Evolutionary conservation across 2,329 filamentous ascomycete genomes (phyloP).

Genomic region (Corniculantispora saksenae): DNA sequence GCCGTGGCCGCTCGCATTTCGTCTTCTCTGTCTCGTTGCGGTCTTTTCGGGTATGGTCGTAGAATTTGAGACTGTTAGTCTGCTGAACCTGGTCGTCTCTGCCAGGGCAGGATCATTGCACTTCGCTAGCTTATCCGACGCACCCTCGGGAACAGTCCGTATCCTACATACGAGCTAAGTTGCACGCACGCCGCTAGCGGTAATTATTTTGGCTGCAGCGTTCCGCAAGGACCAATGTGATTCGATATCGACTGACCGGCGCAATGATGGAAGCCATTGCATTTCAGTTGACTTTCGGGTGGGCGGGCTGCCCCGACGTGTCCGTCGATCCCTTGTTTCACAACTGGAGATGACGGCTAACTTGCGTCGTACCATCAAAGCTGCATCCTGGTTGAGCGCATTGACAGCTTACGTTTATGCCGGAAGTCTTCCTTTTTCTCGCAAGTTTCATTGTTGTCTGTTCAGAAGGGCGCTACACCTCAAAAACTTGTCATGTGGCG

Average conservation of each 20-base stretch:
- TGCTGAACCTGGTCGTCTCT: not conserved
- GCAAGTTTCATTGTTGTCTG: not conserved
- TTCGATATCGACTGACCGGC: not conserved
- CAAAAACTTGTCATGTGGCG: not conserved
- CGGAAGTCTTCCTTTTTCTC: not conserved
- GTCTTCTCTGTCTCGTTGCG: not conserved
- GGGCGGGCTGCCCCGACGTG: not conserved
- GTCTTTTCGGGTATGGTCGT: not conserved
- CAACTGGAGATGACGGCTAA: constrained; percentile 4
- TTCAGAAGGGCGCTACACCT: not conserved
- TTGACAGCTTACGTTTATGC: not conserved
- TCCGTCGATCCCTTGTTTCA: constrained; percentile 1
- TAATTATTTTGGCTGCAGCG: not conserved
- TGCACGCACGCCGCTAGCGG: not conserved
- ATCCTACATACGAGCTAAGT: not conserved
- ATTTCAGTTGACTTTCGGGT: not conserved
- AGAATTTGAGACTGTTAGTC: not conserved
- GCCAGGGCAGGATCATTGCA: not conserved
- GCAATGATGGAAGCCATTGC: not conserved
- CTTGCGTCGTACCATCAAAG: not conserved
- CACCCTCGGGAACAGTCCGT: not conserved
- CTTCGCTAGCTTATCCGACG: not conserved
- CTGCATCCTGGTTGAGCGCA: not conserved
- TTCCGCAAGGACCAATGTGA: not conserved
- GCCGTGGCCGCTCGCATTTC: not conserved